These are phyloP conservation scores for Malus sieversii DNA, from an alignment of 306 rosid genomes.

Conservation along the genomic window DNA sequence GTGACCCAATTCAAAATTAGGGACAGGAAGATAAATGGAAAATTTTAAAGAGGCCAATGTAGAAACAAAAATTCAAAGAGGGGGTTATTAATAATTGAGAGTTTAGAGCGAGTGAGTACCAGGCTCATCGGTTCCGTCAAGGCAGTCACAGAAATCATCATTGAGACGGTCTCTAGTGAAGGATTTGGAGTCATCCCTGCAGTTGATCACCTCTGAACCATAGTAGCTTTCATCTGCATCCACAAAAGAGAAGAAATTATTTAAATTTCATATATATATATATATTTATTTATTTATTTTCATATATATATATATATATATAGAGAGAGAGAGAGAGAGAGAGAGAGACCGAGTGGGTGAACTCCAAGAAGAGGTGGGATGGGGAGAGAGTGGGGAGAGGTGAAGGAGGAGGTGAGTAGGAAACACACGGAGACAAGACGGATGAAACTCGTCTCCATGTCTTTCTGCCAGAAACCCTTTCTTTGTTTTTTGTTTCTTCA, in stretches of 20 bases:
- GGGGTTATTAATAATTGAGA: too few species aligned
- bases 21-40: too few species aligned
- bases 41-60: too few species aligned
- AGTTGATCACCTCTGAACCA: constrained; percentile 45
- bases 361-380: constrained; percentile 45
- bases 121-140: constrained; percentile 90
- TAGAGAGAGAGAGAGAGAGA: neutral
- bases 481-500: too few species aligned
- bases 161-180: constrained; percentile 71
- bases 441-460: constrained; percentile 18
- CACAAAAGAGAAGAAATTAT: constrained; percentile 6
- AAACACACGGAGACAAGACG: constrained; percentile 28
- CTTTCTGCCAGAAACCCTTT: neutral
- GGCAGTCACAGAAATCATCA: constrained; percentile 77
- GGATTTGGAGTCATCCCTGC: constrained; percentile 69
- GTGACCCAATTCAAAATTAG: too few species aligned
- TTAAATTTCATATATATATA: neutral
- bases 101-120: constrained; percentile 25
- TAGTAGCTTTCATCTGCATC: constrained; percentile 71
- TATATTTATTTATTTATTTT: too few species aligned
- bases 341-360: constrained; percentile 63
- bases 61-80: too few species aligned
- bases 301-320: neutral
- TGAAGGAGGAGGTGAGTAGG: constrained; percentile 26
- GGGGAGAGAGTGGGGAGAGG: constrained; percentile 19